Evolutionary conservation across 306 rosid genomes (phyloP).

Genomic region (Begonia fuchsioides): DNA sequence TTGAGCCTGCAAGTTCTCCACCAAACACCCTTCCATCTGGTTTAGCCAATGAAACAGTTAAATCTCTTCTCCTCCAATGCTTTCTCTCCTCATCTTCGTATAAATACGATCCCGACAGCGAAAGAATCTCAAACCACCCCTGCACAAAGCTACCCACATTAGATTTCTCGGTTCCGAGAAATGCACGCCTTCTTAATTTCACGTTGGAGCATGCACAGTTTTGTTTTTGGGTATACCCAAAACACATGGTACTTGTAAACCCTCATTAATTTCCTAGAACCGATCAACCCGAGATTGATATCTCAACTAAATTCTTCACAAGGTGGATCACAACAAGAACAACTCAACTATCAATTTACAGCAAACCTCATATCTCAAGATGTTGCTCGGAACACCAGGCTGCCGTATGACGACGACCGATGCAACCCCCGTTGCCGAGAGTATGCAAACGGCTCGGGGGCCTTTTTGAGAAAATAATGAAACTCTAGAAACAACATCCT

Average conservation of each 20-base stretch:
- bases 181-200: too few relatives aligned
- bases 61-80: constrained; percentile 1
- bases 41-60: constrained; percentile 22
- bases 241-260: too few relatives aligned
- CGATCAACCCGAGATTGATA: too few relatives aligned
- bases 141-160: too few relatives aligned
- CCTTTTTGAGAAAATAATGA: constrained; percentile 4
- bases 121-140: constrained; percentile 45
- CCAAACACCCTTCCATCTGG: constrained; percentile 31
- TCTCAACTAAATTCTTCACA: too few relatives aligned
- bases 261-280: too few relatives aligned
- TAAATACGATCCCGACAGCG: constrained; percentile 27
- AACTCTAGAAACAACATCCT: constrained; percentile 26
- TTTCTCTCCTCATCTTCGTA: not conserved
- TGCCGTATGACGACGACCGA: constrained; percentile 20
- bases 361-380: constrained; percentile 27
- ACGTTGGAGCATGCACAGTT: too few relatives aligned
- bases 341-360: too few relatives aligned
- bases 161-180: too few relatives aligned
- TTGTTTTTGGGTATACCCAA: too few relatives aligned
- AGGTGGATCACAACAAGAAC: too few relatives aligned
- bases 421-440: constrained; percentile 33
- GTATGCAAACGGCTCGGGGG: constrained; percentile 19
- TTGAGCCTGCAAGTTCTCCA: constrained; percentile 21
- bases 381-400: constrained; percentile 4